Evolutionary conservation across 176 grass and related monocot species (phyloP).

Genomic region (Carex pumila): DNA sequence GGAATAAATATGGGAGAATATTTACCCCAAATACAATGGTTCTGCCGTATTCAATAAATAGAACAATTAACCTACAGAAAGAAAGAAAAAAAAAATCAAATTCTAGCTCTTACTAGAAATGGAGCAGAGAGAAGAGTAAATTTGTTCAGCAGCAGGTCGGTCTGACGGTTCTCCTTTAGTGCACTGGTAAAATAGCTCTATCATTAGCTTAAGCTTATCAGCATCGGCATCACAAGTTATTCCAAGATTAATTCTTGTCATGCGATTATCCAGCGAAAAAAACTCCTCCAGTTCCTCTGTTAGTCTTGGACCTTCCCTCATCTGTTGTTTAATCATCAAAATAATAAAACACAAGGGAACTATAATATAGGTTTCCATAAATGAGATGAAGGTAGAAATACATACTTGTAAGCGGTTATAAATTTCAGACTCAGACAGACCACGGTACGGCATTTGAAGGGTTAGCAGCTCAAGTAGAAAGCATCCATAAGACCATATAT

Average conservation of each 20-base stretch:
- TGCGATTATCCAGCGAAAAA: constrained; percentile 40
- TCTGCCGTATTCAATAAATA: constrained; percentile 2
- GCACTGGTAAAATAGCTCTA: constrained; percentile 83
- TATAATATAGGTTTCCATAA: constrained; percentile 1
- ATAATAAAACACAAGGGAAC: constrained; percentile 9
- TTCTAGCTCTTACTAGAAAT: constrained; percentile 12
- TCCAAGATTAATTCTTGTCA: constrained; percentile 37
- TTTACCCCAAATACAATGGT: neutral
- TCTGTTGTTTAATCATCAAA: constrained; percentile 35
- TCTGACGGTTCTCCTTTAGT: constrained; percentile 49
- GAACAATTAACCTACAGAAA: neutral
- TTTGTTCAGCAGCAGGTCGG: constrained; percentile 58
- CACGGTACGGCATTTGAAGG: constrained; percentile 60
- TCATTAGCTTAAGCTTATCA: constrained; percentile 66
- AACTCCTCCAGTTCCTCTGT: constrained; percentile 74
- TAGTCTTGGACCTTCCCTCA: constrained; percentile 72
- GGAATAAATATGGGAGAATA: neutral
- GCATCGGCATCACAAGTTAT: constrained; percentile 60
- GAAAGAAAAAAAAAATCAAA: neutral
- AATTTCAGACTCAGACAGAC: constrained; percentile 65
- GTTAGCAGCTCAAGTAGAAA: constrained; percentile 92
- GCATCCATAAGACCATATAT: constrained; percentile 97
- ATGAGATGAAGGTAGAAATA: constrained; percentile 3
- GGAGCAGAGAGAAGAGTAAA: constrained; percentile 55
- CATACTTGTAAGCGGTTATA: constrained; percentile 67